phyloP scores from a whole-genome alignment of 305 asterid genomes.

The Fraxinus velutina region DNA sequence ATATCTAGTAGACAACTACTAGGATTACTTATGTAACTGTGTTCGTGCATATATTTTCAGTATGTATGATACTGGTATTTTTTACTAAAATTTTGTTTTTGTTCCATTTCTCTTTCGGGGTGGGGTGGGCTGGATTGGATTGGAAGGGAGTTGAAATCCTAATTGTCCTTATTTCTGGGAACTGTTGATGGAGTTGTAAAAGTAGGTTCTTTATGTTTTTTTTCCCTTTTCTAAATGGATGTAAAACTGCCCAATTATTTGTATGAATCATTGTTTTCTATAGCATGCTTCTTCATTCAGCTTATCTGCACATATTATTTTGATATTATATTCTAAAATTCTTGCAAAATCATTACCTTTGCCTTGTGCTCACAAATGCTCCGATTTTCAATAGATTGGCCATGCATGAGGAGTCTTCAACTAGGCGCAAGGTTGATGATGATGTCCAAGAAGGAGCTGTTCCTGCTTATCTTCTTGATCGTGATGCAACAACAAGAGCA shows the following conservation, averaged over 20 bases:
- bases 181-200: neutral
- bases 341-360: neutral
- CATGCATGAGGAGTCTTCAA: conserved; percentile 87
- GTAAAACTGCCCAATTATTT: neutral
- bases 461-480: conserved; percentile 97
- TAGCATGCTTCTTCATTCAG: neutral
- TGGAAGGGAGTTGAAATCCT: neutral
- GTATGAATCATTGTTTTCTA: neutral
- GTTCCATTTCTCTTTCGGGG: neutral
- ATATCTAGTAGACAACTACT: neutral
- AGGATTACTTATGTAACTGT: neutral
- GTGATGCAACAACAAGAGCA: conserved; percentile 91
- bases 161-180: neutral
- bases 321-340: neutral
- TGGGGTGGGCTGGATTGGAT: neutral
- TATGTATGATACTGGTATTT: neutral
- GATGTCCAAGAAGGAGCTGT: conserved; percentile 82
- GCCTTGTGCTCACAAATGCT: conserved; percentile 2
- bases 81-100: neutral
- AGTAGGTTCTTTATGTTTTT: neutral
- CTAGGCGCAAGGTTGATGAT: conserved; percentile 83
- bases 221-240: neutral
- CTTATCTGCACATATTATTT: neutral
- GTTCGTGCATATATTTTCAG: neutral
- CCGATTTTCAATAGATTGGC: conserved; percentile 43